phyloP scores from a whole-genome alignment of 179 eudicot genomes.

The Drosera spatulata region DNA sequence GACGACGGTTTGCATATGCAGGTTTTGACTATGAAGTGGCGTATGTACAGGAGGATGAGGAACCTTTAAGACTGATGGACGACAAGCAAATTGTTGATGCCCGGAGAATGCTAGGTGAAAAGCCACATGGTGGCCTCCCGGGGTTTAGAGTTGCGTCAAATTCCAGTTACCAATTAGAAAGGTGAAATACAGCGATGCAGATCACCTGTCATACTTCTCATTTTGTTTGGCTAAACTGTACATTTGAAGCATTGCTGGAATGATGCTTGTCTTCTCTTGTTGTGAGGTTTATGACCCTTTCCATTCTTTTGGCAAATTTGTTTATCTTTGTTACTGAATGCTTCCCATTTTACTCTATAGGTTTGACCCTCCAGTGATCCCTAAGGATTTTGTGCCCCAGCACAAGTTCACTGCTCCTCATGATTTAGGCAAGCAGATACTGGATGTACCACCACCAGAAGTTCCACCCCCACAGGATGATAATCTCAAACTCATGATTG shows the following conservation, averaged over 20 bases:
- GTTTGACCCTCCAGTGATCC: constrained; percentile 76
- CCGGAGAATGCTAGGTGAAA: constrained; percentile 11
- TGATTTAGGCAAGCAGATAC: constrained; percentile 20
- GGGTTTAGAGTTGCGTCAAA: constrained; percentile 63
- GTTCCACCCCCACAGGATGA: constrained; percentile 73
- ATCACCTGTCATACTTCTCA: background rate
- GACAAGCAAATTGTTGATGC: constrained; percentile 16
- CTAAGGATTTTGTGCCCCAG: constrained; percentile 55
- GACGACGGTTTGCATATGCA: constrained; percentile 6
- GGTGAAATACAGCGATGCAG: constrained; percentile 22
- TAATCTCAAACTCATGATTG: constrained; percentile 65
- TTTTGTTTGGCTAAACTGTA: no score
- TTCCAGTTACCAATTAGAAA: constrained; percentile 53
- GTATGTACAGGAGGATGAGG: constrained; percentile 65
- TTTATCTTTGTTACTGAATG: background rate
- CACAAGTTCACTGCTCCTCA: constrained; percentile 66
- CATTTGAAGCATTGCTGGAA: no score
- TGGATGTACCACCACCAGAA: constrained; percentile 53
- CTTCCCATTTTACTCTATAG: constrained; percentile 26
- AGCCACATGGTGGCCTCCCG: constrained; percentile 48
- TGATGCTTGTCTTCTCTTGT: no score
- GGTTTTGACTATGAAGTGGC: constrained; percentile 61
- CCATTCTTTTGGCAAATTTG: background rate
- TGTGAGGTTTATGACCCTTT: no score
- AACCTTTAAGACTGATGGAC: constrained; percentile 33